These are phyloP conservation scores for Thraustochytrium sp. DNA, from an alignment of 352 stramenopile species.

Conservation along the genomic window DNA sequence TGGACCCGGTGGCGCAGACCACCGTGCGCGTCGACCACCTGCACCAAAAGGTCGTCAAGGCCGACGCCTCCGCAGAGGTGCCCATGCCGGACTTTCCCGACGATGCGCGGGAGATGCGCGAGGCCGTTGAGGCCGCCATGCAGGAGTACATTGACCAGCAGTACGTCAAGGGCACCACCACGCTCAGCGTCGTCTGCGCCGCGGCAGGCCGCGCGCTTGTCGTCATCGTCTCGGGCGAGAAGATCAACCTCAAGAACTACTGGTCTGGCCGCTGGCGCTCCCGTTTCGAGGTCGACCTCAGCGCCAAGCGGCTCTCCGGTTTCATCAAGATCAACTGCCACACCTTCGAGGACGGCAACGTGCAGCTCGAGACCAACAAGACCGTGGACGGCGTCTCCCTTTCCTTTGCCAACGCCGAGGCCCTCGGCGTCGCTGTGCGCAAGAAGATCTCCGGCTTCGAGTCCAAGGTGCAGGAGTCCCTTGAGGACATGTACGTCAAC, in stretches of 20 bases:
- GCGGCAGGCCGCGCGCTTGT: constrained; percentile 61
- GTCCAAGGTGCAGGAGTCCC: constrained; percentile 69
- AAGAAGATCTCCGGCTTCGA: constrained; percentile 69
- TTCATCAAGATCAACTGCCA: constrained; percentile 54
- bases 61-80: constrained; percentile 52
- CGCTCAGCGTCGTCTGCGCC: constrained; percentile 62
- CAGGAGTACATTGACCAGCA: constrained; percentile 73
- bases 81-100: not conserved
- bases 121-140: constrained; percentile 62
- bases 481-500: constrained; percentile 88
- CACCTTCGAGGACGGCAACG: constrained; percentile 92
- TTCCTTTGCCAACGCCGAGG: constrained; percentile 52
- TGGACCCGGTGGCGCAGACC: constrained; percentile 66
- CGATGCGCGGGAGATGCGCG: not conserved
- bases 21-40: constrained; percentile 77
- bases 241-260: constrained; percentile 78
- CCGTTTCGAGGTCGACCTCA: not conserved
- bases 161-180: constrained; percentile 73
- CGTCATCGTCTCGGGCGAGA: constrained; percentile 71
- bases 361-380: constrained; percentile 79
- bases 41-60: constrained; percentile 51
- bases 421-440: constrained; percentile 63
- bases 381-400: constrained; percentile 59
- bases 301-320: not conserved
- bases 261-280: constrained; percentile 56